Percentiles rank a stretch among this genome's conserved stretches.
These are phyloP conservation scores for Vanderwaltozyma polyspora DNA, from an alignment of 805 yeast genomes.

Conservation along the genomic window DNA sequence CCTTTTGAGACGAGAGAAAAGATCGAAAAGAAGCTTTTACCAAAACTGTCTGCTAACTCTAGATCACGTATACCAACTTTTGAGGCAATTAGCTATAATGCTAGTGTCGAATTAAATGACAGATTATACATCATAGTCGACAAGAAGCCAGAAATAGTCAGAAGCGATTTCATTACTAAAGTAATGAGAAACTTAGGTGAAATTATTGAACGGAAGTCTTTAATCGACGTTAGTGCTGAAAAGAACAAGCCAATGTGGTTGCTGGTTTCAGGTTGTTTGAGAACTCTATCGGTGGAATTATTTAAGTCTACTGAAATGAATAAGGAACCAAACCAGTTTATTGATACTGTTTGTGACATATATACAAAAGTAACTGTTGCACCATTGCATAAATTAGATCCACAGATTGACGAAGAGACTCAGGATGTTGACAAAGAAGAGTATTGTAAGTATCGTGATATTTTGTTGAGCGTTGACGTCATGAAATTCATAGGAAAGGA, in stretches of 20 bases:
- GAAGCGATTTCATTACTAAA: constrained; percentile 36
- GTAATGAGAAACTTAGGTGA: constrained; percentile 42
- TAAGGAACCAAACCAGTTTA: constrained; percentile 3
- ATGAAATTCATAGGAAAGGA: constrained; percentile 20
- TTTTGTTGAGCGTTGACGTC: constrained; percentile 33
- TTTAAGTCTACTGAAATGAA: constrained; percentile 5
- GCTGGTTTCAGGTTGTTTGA: constrained; percentile 34
- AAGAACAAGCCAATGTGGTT: constrained; percentile 40
- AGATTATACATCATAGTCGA: constrained; percentile 28
- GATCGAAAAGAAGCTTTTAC: constrained; percentile 43
- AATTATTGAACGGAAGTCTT: constrained; percentile 35
- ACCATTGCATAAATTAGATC: constrained; percentile 17
- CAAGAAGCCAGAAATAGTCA: constrained; percentile 27
- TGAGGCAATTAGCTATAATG: constrained; percentile 42
- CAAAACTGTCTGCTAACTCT: constrained; percentile 24
- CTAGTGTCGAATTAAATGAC: constrained; percentile 32
- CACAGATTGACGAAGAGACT: constrained; percentile 19
- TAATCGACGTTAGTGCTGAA: constrained; percentile 15
- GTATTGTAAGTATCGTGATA: constrained; percentile 32
- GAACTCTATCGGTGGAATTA: constrained; percentile 23
- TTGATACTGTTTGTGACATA: constrained; percentile 11
- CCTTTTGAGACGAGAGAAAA: constrained; percentile 53
- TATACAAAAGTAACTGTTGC: constrained; percentile 26
- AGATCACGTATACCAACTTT: constrained; percentile 47
- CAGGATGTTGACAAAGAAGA: constrained; percentile 38